Conservation (phyloP, 768 basidiomycete species). For the Pleurotus salmoneostramineus region DNA sequence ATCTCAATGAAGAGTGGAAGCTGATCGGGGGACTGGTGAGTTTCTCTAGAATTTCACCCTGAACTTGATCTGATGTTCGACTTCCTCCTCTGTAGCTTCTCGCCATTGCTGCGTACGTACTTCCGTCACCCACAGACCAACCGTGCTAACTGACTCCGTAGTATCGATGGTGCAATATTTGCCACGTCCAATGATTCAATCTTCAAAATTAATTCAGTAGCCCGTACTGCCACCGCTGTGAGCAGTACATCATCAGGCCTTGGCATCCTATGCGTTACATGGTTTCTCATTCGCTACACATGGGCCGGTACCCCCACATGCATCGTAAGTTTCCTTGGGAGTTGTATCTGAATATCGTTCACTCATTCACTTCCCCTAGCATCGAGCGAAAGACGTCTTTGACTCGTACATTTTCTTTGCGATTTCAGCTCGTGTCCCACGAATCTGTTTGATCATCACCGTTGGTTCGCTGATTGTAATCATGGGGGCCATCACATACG, state of each 20-base stretch:
- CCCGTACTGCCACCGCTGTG: slow-evolving; percentile 49
- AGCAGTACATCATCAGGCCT: slow-evolving; percentile 60
- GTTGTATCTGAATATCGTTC: background rate
- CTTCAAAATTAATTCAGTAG: slow-evolving; percentile 43
- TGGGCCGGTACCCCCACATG: slow-evolving; percentile 50
- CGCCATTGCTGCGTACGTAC: slow-evolving; percentile 52
- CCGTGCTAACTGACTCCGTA: slow-evolving; percentile 10
- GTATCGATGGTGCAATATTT: slow-evolving; percentile 57
- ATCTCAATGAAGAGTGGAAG: slow-evolving; percentile 61
- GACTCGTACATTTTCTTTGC: slow-evolving; percentile 65
- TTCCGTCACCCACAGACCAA: no score
- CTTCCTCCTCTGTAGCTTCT: slow-evolving; percentile 38
- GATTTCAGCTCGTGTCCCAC: slow-evolving; percentile 60
- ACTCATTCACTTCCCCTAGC: slow-evolving; percentile 21
- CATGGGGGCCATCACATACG: slow-evolving; percentile 56
- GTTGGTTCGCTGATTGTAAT: slow-evolving; percentile 55
- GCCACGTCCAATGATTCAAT: slow-evolving; percentile 52
- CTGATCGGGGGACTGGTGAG: slow-evolving; percentile 47
- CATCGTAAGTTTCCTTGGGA: slow-evolving; percentile 32
- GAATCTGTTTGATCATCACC: slow-evolving; percentile 55
- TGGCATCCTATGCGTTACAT: slow-evolving; percentile 59
- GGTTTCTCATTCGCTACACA: slow-evolving; percentile 63
- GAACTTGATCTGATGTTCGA: no score
- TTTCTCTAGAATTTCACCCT: no score
- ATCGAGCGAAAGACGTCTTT: slow-evolving; percentile 51